Percentiles rank a stretch among this genome's conserved stretches.
phyloP scores from a whole-genome alignment of 1,284 basidiomycete genomes.

The Porogramme epimiltina region DNA sequence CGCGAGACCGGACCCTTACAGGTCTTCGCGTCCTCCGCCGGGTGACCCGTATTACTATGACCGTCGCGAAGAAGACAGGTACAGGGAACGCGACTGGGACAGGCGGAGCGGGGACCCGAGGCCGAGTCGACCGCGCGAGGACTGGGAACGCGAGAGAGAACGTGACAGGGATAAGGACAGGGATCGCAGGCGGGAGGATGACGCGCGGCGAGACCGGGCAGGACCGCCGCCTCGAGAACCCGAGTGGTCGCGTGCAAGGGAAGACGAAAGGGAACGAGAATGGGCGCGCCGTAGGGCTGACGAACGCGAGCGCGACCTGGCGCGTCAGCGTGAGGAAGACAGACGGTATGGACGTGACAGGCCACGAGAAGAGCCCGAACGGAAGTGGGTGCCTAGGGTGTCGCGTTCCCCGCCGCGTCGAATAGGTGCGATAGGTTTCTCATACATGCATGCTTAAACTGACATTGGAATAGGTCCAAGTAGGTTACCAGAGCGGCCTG shows the following conservation, averaged over 20 bases:
- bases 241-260: slow-evolving; percentile 3
- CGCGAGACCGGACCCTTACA: slow-evolving; percentile 22
- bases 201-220: slow-evolving; percentile 13
- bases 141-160: slow-evolving; percentile 17
- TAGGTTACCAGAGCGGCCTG: slow-evolving; percentile 8
- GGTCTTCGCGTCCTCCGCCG: slow-evolving; percentile 19
- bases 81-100: slow-evolving; percentile 26
- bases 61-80: slow-evolving; percentile 27
- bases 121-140: slow-evolving; percentile 11
- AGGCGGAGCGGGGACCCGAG: slow-evolving; percentile 23
- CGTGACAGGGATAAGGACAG: slow-evolving; percentile 7
- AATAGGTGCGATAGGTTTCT: slow-evolving; percentile 23
- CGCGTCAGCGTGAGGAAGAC: slow-evolving; percentile 16
- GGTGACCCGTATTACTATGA: slow-evolving; percentile 24
- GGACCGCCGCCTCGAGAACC: slow-evolving; percentile 5
- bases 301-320: slow-evolving; percentile 16
- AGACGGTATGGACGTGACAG: slow-evolving; percentile 22
- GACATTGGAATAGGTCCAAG: slow-evolving; percentile 9
- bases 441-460: neutral
- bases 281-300: slow-evolving; percentile 3
- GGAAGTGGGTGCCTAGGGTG: slow-evolving; percentile 24
- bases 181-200: slow-evolving; percentile 17
- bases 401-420: slow-evolving; percentile 33
- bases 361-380: slow-evolving; percentile 24
- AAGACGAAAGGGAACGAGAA: slow-evolving; percentile 11